Conservation (phyloP, 352 stramenopile genomes). For the Globisporangium solare region DNA sequence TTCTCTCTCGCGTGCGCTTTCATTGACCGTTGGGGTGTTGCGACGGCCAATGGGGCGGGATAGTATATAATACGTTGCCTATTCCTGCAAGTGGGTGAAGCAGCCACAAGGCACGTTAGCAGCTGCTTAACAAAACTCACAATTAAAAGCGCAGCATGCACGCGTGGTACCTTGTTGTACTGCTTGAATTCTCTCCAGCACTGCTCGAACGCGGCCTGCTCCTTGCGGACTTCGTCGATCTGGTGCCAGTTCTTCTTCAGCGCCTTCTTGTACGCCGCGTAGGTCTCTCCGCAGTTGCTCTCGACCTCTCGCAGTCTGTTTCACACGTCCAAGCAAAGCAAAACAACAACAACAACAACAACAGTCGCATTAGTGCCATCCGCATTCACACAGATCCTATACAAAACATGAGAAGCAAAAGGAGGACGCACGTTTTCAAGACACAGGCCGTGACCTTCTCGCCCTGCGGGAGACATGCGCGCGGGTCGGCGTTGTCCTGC, state of each 20-base stretch:
- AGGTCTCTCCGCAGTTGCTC: slow-evolving; percentile 81
- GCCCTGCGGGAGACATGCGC: slow-evolving; percentile 74
- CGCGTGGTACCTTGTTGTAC: slow-evolving; percentile 20
- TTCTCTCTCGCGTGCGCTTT: not conserved
- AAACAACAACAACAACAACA: not conserved
- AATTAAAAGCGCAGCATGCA: not conserved
- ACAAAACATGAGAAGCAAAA: not conserved
- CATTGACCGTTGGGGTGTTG: not conserved
- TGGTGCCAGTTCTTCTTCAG: slow-evolving; percentile 89
- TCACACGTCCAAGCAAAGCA: not conserved
- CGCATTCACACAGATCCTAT: not conserved
- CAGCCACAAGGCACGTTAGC: not conserved
- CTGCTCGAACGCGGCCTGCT: slow-evolving; percentile 78
- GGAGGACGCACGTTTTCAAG: slow-evolving; percentile 72
- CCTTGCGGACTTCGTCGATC: slow-evolving; percentile 80
- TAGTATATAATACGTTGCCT: slow-evolving; percentile 8
- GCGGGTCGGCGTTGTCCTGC: slow-evolving; percentile 74
- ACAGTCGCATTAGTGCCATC: too few relatives aligned
- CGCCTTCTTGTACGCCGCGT: slow-evolving; percentile 83
- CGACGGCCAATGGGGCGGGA: slow-evolving; percentile 5
- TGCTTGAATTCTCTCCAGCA: slow-evolving; percentile 85
- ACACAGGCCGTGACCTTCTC: slow-evolving; percentile 87
- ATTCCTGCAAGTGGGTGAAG: not conserved
- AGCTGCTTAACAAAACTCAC: not conserved
- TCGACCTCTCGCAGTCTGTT: slow-evolving; percentile 72